These are phyloP conservation scores for Umbelopsis sp. DNA, from an alignment of 192 early-diverging fungal genomes.

Conservation along the genomic window DNA sequence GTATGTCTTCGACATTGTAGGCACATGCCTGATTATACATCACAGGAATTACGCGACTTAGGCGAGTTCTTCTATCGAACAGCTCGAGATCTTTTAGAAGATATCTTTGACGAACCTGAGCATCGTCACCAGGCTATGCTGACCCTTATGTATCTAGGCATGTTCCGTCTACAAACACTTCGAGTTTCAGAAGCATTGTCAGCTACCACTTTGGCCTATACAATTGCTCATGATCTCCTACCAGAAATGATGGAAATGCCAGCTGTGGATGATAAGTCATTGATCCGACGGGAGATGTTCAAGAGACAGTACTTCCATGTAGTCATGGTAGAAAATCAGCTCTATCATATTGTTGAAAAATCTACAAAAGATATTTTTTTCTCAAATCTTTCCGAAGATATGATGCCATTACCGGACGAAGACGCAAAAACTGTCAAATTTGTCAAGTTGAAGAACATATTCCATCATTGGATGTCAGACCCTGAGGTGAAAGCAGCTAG, in stretches of 20 bases:
- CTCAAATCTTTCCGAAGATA: neutral
- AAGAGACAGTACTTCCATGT: constrained; percentile 1
- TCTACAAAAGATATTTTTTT: neutral
- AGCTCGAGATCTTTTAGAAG: constrained; percentile 1
- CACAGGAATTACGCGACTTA: constrained; percentile 8
- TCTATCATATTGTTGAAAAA: neutral
- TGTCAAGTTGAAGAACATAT: neutral
- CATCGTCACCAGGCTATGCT: constrained; percentile 13
- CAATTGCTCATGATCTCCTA: neutral
- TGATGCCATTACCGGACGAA: neutral
- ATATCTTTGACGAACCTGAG: constrained; percentile 26
- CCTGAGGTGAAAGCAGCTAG: neutral
- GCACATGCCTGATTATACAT: constrained; percentile 1
- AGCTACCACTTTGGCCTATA: constrained; percentile 2
- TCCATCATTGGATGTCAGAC: neutral
- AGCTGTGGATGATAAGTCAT: neutral
- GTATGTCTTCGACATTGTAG: constrained; percentile 8
- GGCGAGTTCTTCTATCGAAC: constrained; percentile 14
- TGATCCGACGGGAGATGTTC: neutral
- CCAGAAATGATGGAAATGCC: neutral
- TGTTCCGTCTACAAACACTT: constrained; percentile 1
- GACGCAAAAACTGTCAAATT: neutral
- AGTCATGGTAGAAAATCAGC: neutral
- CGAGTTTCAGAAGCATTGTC: constrained; percentile 15
- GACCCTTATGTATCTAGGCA: constrained; percentile 2